Conservation (phyloP, 306 rosid species). For the Vicia faba region DNA sequence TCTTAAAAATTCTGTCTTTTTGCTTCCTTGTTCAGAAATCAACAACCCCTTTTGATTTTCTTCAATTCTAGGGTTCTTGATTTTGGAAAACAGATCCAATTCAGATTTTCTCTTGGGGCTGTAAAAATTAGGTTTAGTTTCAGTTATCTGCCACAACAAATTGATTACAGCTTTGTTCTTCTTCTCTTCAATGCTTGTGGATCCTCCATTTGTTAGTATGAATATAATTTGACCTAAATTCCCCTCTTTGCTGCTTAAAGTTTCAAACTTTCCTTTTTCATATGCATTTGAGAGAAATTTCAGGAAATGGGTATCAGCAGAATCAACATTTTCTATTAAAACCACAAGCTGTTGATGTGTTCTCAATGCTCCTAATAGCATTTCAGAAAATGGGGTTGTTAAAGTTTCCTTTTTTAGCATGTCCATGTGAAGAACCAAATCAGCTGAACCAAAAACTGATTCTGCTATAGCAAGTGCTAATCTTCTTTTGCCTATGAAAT, state of each 20-base stretch:
- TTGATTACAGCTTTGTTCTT: conserved; percentile 47
- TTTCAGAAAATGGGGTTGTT: conserved; percentile 41
- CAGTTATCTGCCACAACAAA: conserved; percentile 56
- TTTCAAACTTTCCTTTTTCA: conserved; percentile 59
- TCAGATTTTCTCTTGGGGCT: conserved; percentile 72
- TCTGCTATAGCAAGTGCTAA: conserved; percentile 73
- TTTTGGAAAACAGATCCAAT: conserved; percentile 57
- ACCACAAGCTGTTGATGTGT: conserved; percentile 61
- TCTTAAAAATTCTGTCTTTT: conserved; percentile 53
- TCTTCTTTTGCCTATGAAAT: conserved; percentile 68
- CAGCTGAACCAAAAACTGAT: conserved; percentile 66
- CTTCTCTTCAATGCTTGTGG: conserved; percentile 43
- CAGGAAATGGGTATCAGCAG: conserved; percentile 66
- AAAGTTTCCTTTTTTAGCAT: conserved; percentile 47
- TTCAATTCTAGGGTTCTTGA: conserved; percentile 53
- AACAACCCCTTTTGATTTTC: conserved; percentile 45
- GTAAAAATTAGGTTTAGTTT: conserved; percentile 44
- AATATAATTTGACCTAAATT: conserved; percentile 51
- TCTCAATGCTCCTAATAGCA: conserved; percentile 53
- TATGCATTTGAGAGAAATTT: conserved; percentile 63
- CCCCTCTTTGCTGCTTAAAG: conserved; percentile 36
- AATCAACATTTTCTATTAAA: conserved; percentile 66
- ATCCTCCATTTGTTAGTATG: conserved; percentile 56
- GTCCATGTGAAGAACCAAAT: conserved; percentile 55
- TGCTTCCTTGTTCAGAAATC: conserved; percentile 38